phyloP scores from a whole-genome alignment of 2,329 filamentous ascomycete genomes.

The Dothideomycetes sp. region DNA sequence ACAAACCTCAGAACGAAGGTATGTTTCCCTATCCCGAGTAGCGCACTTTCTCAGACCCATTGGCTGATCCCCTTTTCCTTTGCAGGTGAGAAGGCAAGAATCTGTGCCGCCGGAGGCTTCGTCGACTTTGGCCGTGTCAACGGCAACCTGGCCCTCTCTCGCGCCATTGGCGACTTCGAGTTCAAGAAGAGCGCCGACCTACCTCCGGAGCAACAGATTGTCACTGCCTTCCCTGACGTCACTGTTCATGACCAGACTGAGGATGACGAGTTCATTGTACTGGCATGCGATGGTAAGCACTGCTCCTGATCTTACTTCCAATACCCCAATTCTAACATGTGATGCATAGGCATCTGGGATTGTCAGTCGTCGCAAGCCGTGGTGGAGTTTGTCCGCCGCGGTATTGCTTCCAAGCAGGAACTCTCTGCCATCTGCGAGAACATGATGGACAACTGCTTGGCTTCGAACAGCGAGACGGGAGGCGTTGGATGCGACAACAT shows the following conservation, averaged over 20 bases:
- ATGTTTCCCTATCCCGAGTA: too few relatives aligned
- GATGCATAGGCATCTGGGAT: constrained; percentile 82
- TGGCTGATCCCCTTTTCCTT: too few relatives aligned
- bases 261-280: constrained; percentile 90
- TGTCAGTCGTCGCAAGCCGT: constrained; percentile 98
- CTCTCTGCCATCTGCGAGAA: constrained; percentile 95
- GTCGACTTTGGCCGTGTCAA: constrained; percentile 98
- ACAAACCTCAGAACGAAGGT: constrained; percentile 99
- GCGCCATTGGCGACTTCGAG: constrained; percentile 97
- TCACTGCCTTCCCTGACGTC: constrained; percentile 93
- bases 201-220: constrained; percentile 95
- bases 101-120: constrained; percentile 89
- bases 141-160: constrained; percentile 89
- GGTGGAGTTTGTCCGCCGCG: constrained; percentile 89
- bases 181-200: constrained; percentile 99
- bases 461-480: constrained; percentile 94
- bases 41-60: too few relatives aligned
- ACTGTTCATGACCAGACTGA: constrained; percentile 80
- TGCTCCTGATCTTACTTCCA: too few relatives aligned
- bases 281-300: constrained; percentile 78
- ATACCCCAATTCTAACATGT: too few relatives aligned
- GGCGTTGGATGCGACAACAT: constrained; percentile 99
- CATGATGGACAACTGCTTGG: constrained; percentile 99
- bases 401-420: constrained; percentile 92
- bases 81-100: constrained; percentile 95